Conservation (phyloP, 345 rosid genomes). For the Luvunga scandens region DNA sequence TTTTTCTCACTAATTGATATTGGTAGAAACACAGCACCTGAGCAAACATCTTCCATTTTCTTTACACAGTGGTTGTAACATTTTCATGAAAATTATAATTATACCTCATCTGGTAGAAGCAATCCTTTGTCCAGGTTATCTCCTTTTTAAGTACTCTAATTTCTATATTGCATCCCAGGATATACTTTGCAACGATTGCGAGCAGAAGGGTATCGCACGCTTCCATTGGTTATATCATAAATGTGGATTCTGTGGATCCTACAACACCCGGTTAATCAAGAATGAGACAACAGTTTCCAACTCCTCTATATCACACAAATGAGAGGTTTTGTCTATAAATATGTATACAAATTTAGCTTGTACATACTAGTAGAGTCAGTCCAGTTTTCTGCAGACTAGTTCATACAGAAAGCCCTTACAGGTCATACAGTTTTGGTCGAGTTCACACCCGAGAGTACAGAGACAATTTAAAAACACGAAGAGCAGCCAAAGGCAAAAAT, state of each 20-base stretch:
- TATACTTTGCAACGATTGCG: conserved; percentile 77
- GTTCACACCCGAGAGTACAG: background rate
- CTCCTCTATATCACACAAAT: conserved; percentile 30
- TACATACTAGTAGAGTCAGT: conserved; percentile 17
- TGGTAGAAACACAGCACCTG: background rate
- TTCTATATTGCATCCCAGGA: conserved; percentile 37
- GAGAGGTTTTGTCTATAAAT: conserved; percentile 2
- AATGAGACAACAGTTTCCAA: conserved; percentile 30
- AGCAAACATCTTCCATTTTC: background rate
- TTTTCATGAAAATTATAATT: background rate
- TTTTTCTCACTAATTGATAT: background rate
- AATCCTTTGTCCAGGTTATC: background rate
- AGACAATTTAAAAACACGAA: background rate
- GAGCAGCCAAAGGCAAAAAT: background rate
- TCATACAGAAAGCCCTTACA: background rate
- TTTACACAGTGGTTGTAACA: background rate
- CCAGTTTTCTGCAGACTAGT: background rate
- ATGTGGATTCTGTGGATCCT: conserved; percentile 70
- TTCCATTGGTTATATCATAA: conserved; percentile 94
- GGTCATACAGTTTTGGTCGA: background rate
- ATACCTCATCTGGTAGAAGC: background rate
- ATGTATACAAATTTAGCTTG: conserved; percentile 15
- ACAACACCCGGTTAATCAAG: conserved; percentile 81
- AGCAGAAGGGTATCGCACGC: conserved; percentile 53
- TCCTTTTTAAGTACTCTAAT: background rate